Conservation (phyloP, 108 stramenopile species). For the Nannochloropsis salina region DNA sequence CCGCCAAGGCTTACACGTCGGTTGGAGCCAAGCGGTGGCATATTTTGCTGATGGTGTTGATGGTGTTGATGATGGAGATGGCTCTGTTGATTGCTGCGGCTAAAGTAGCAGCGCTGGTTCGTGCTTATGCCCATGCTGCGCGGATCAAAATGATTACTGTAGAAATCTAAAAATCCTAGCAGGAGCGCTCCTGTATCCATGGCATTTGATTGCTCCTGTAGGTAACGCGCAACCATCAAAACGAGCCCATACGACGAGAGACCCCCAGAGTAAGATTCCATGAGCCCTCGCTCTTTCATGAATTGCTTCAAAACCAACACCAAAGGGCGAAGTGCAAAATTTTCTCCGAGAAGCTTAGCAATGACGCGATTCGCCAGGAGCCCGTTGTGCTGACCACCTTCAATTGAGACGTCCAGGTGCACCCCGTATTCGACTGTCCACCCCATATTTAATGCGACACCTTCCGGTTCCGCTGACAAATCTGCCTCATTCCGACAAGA, state of each 20-base stretch:
- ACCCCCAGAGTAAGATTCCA: constrained; percentile 82
- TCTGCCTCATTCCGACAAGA: neutral
- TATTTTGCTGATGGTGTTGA: neutral
- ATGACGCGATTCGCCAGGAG: constrained; percentile 47
- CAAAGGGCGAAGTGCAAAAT: constrained; percentile 42
- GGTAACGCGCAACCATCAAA: constrained; percentile 71
- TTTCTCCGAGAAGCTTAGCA: constrained; percentile 31
- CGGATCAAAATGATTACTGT: constrained; percentile 83
- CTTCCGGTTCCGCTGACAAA: neutral
- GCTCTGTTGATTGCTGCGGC: neutral
- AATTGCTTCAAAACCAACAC: constrained; percentile 64
- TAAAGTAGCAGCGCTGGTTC: constrained; percentile 21
- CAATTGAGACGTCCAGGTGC: constrained; percentile 48
- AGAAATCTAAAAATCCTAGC: constrained; percentile 85
- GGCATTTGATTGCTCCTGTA: constrained; percentile 47
- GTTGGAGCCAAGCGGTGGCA: neutral
- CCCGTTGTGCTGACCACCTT: constrained; percentile 51
- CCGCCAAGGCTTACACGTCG: constrained; percentile 19
- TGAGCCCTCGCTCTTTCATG: constrained; percentile 69
- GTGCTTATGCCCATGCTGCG: constrained; percentile 66
- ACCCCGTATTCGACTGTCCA: neutral
- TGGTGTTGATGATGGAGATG: constrained; percentile 8
- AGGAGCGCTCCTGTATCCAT: constrained; percentile 79
- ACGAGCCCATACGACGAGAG: constrained; percentile 80
- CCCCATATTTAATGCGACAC: neutral